Evolutionary conservation across 1,284 basidiomycete genomes (phyloP), one percentile per base, ranked within the genome.

Genomic region (Microbotryum scabiosae): DNA sequence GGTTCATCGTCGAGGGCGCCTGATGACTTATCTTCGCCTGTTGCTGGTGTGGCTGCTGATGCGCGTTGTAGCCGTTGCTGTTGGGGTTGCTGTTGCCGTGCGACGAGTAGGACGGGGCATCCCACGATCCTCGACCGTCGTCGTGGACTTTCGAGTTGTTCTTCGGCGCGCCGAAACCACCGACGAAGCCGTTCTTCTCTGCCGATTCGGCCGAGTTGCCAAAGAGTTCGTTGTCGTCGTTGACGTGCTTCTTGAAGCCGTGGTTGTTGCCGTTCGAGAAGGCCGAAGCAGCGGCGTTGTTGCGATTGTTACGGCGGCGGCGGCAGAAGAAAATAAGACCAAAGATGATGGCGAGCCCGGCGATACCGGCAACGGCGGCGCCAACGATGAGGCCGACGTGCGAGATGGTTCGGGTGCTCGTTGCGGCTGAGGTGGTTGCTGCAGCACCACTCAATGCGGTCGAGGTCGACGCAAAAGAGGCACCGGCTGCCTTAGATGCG

Each of bases 301-400:
- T 28, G 47, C 47, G 23, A 10, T 28, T 23, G 23, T 28, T 49
- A 10, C 36, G 14, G 14, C 36, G 30, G 18, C 53, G 32, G 23
- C 58, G 48, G 51, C 57, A 63, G 43, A 59, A 43, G 46, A 54
- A 60, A 47, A 63, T 61, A 5, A 41, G 28, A 23, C 48, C 59
- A 32, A n/a, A 57, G 47, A 62, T 23, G 28, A 57, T 25, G 4
- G 54, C 59, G n/a, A 59, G 41, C 45, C 54, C 61, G 36, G 58
- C 63, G 25, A 67, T 26, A 14, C 63, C 26, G n/a, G 61, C 66
- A 47, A 66, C 64, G 59, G 64, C 45, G 49, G 59, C 59, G 9
- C 66, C 66, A 5, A 58, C 66, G 47, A 63, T 43, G 16, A 59
- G 61, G n/a, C 66, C 66, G 20, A 60, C 60, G n/a, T 57, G 32